Conservation (phyloP, 805 yeast genomes). For the Wickerhamiella nectarea region DNA sequence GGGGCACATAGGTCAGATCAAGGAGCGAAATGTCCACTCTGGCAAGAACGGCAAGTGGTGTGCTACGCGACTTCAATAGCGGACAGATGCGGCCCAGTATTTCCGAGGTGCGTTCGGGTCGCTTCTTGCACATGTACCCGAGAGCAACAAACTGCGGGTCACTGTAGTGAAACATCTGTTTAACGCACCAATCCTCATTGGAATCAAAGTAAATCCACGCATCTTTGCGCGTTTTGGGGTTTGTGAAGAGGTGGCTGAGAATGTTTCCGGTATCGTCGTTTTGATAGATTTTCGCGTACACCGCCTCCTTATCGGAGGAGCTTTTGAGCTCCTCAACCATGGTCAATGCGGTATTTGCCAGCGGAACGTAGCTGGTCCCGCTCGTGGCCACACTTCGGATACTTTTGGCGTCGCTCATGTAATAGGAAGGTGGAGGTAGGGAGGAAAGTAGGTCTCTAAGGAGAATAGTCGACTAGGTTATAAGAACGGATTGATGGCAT, state of each 20-base stretch:
- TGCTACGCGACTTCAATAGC: not conserved
- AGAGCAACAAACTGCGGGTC: constrained; percentile 17
- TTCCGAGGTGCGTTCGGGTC: constrained; percentile 9
- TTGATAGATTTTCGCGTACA: constrained; percentile 2
- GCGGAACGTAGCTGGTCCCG: constrained; percentile 6
- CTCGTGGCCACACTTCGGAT: constrained; percentile 6
- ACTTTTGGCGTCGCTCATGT: constrained; percentile 8
- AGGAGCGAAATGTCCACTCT: constrained; percentile 3
- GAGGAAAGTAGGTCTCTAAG: constrained; percentile 55
- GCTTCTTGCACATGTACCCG: constrained; percentile 16
- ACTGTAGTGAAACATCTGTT: constrained; percentile 11
- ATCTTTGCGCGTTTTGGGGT: constrained; percentile 11
- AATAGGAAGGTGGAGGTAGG: not conserved
- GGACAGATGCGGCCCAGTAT: constrained; percentile 9
- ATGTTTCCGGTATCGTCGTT: constrained; percentile 11
- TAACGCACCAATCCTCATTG: constrained; percentile 8
- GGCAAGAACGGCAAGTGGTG: constrained; percentile 10
- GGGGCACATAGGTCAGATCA: constrained; percentile 7
- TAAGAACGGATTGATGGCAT: constrained; percentile 72
- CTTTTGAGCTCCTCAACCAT: constrained; percentile 3
- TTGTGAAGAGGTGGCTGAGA: constrained; percentile 16
- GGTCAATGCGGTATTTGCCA: constrained; percentile 1
- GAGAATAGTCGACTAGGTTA: no score
- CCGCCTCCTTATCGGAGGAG: constrained; percentile 1
- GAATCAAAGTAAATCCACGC: constrained; percentile 11